phyloP scores from a whole-genome alignment of 1,284 basidiomycete genomes.

The Ceratobasidium papillatum region DNA sequence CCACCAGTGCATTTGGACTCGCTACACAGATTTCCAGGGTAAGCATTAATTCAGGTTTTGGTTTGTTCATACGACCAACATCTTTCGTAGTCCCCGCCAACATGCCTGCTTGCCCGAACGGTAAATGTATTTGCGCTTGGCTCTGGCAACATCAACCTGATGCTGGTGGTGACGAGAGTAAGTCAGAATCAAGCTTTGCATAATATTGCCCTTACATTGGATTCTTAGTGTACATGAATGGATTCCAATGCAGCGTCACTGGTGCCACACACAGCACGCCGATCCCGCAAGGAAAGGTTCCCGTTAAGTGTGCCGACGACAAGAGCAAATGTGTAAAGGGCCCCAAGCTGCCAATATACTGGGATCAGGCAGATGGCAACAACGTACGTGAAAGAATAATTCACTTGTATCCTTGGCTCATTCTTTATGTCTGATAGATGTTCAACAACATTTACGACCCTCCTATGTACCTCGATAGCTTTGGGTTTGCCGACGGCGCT shows the following conservation, averaged over 20 bases:
- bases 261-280: slow-evolving; percentile 59
- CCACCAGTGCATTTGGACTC: slow-evolving; percentile 73
- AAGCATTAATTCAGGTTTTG: neutral
- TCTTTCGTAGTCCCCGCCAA: slow-evolving; percentile 58
- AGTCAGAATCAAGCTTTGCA: neutral
- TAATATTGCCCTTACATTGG: neutral
- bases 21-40: slow-evolving; percentile 67
- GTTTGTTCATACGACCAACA: neutral
- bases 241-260: slow-evolving; percentile 74
- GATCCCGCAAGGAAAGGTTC: slow-evolving; percentile 57
- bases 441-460: slow-evolving; percentile 35
- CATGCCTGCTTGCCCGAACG: slow-evolving; percentile 73
- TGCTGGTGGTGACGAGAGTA: slow-evolving; percentile 51
- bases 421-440: neutral
- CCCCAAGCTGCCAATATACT: slow-evolving; percentile 46
- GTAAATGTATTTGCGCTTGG: slow-evolving; percentile 73
- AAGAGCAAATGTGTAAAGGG: slow-evolving; percentile 49
- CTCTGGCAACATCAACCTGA: slow-evolving; percentile 60
- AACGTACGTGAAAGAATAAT: slow-evolving; percentile 22
- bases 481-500: slow-evolving; percentile 55
- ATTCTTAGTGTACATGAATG: slow-evolving; percentile 65
- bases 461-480: slow-evolving; percentile 51
- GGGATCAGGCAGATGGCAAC: slow-evolving; percentile 43
- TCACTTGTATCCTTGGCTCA: neutral
- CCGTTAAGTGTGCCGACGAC: slow-evolving; percentile 49